A percentile compares a stretch with the other conserved stretches of the same genome.
Evolutionary conservation across 345 rosid species (phyloP).

Genomic region (Microthlaspi erraticum): DNA sequence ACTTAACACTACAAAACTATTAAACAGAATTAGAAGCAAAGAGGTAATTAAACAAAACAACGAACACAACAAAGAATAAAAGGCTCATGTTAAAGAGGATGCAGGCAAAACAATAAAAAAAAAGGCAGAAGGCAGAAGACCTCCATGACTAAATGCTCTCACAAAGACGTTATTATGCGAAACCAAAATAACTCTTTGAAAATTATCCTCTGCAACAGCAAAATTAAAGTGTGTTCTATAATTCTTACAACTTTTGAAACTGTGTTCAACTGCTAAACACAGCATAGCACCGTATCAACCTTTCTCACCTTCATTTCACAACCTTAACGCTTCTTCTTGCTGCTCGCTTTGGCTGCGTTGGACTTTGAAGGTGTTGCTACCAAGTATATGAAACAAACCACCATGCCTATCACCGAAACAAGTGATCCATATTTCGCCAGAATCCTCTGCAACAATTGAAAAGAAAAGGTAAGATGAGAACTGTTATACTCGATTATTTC

Average conservation of each 20-base stretch:
- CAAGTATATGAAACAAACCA: conserved; percentile 74
- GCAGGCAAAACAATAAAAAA: neutral
- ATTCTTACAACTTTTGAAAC: conserved; percentile 38
- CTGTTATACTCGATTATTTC: conserved; percentile 1
- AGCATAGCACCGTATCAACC: conserved; percentile 20
- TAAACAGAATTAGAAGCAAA: neutral
- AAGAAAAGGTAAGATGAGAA: conserved; percentile 2
- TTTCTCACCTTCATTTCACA: conserved; percentile 22
- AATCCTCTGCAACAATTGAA: conserved; percentile 68
- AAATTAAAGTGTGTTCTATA: conserved; percentile 35
- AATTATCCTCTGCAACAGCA: conserved; percentile 29
- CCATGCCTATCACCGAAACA: conserved; percentile 74
- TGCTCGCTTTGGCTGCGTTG: conserved; percentile 59
- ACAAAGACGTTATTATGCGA: conserved; percentile 25
- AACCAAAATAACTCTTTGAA: conserved; percentile 36
- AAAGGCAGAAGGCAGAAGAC: conserved; percentile 12
- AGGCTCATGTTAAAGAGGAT: neutral
- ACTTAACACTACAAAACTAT: neutral
- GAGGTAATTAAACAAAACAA: neutral
- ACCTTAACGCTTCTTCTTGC: conserved; percentile 86
- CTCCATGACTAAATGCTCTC: conserved; percentile 26
- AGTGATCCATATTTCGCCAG: conserved; percentile 83
- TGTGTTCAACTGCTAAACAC: conserved; percentile 38
- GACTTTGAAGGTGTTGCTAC: conserved; percentile 74
- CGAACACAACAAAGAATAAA: neutral